A percentile compares a stretch with the other conserved stretches of the same genome.
These are phyloP conservation scores for Chaetomium cochliodes DNA, from an alignment of 495 filamentous ascomycete species.

Conservation along the genomic window DNA sequence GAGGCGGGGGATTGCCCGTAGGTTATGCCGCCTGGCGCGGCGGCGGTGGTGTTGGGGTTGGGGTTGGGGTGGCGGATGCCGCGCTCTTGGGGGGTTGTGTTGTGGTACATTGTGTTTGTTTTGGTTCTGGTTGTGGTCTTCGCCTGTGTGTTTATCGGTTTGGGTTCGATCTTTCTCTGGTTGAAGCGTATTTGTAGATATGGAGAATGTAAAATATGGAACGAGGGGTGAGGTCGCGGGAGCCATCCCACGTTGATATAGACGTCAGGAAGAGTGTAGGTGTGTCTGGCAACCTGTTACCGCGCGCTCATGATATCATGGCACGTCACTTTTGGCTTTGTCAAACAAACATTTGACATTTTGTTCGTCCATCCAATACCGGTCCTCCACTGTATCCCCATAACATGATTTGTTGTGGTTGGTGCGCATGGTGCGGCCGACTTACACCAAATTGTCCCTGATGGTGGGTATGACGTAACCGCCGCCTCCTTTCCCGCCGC, in stretches of 20 bases:
- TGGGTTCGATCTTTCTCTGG: too few species aligned
- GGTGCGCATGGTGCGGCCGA: neutral
- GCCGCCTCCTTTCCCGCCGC: neutral
- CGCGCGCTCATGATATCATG: constrained; percentile 18
- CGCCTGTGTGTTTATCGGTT: too few species aligned
- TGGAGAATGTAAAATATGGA: too few species aligned
- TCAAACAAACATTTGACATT: neutral
- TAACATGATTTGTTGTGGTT: neutral
- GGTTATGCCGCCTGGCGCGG: neutral
- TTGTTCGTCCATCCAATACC: neutral
- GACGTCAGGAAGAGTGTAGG: neutral
- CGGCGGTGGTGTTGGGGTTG: neutral
- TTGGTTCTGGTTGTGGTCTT: neutral
- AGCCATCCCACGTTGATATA: neutral
- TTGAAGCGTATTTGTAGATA: too few species aligned
- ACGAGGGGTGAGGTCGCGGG: neutral
- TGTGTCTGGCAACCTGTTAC: neutral
- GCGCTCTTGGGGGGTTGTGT: constrained; percentile 16
- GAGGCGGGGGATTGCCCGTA: constrained; percentile 32
- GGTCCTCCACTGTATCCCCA: neutral
- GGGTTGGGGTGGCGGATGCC: constrained; percentile 11
- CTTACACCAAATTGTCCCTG: constrained; percentile 4
- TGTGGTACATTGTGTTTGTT: constrained; percentile 14
- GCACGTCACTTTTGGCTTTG: constrained; percentile 15
- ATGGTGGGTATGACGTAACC: constrained; percentile 17